phyloP scores from a whole-genome alignment of 352 stramenopile genomes.

The Elongisporangium undulatum region DNA sequence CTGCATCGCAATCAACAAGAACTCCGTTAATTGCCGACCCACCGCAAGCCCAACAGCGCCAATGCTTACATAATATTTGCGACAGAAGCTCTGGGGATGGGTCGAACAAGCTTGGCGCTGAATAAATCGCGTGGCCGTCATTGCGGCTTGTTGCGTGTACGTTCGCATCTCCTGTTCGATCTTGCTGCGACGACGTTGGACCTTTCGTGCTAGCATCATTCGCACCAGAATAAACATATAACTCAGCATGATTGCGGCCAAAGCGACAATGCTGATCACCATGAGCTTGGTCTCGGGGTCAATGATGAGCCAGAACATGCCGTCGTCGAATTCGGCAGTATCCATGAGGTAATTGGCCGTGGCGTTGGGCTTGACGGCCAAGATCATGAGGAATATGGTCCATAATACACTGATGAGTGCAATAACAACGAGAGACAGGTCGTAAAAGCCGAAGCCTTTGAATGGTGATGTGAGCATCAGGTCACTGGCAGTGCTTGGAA shows the following conservation, averaged over 20 bases:
- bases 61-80: too few relatives aligned
- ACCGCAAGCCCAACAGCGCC: not conserved
- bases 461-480: slow-evolving; percentile 2
- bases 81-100: not conserved
- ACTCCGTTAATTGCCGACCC: not conserved
- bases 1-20: slow-evolving; percentile 8
- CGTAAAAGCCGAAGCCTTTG: slow-evolving; percentile 5
- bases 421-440: not conserved
- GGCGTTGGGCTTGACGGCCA: slow-evolving; percentile 20
- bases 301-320: slow-evolving; percentile 30
- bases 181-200: not conserved
- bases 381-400: slow-evolving; percentile 24
- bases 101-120: not conserved
- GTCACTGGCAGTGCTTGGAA: not conserved
- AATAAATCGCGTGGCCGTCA: not conserved
- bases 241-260: slow-evolving; percentile 5
- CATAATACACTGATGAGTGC: slow-evolving; percentile 18
- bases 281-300: slow-evolving; percentile 9
- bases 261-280: slow-evolving; percentile 9
- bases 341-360: slow-evolving; percentile 33
- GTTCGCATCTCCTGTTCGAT: not conserved
- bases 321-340: slow-evolving; percentile 25
- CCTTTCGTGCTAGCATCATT: slow-evolving; percentile 18
- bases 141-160: not conserved
- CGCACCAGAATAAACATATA: slow-evolving; percentile 17